Evolutionary conservation across 345 rosid genomes (phyloP).

Genomic region (Murraya paniculata): DNA sequence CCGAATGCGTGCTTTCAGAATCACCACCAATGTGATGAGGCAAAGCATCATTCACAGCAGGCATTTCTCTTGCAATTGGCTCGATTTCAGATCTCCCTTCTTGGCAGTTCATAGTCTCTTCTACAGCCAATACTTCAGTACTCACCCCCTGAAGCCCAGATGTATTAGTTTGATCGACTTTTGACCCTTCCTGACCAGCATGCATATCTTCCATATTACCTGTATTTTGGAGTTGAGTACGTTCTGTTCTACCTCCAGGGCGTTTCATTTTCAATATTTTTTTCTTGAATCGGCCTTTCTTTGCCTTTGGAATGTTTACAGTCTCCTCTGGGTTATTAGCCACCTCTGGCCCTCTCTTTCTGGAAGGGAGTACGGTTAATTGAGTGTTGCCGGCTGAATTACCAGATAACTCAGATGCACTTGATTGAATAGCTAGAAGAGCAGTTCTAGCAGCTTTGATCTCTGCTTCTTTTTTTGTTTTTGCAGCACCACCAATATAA

Average conservation of each 20-base stretch:
- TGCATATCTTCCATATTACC: background rate
- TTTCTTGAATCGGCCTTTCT: slow-evolving; percentile 56
- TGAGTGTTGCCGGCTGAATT: slow-evolving; percentile 33
- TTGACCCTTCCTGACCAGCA: slow-evolving; percentile 9
- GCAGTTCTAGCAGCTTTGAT: slow-evolving; percentile 95
- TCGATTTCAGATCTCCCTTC: slow-evolving; percentile 11
- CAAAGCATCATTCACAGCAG: slow-evolving; percentile 11
- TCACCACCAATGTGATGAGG: slow-evolving; percentile 13
- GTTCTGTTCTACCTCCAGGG: slow-evolving; percentile 1
- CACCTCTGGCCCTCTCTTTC: slow-evolving; percentile 52
- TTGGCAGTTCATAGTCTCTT: slow-evolving; percentile 10
- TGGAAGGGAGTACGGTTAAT: slow-evolving; percentile 71
- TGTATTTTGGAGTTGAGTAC: slow-evolving; percentile 12
- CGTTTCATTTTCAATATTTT: slow-evolving; percentile 35
- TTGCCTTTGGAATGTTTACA: slow-evolving; percentile 47
- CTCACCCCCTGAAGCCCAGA: slow-evolving; percentile 12
- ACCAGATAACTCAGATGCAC: slow-evolving; percentile 33
- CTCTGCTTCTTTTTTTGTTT: slow-evolving; percentile 80
- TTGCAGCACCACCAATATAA: slow-evolving; percentile 74
- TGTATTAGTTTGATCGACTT: slow-evolving; percentile 15
- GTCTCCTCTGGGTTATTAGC: slow-evolving; percentile 32
- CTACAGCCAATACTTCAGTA: background rate
- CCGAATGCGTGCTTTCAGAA: slow-evolving; percentile 20
- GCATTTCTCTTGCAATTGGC: slow-evolving; percentile 10
- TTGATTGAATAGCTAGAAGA: slow-evolving; percentile 60